Evolutionary conservation across 768 basidiomycete species (phyloP).

Genomic region (Terana coerulea): DNA sequence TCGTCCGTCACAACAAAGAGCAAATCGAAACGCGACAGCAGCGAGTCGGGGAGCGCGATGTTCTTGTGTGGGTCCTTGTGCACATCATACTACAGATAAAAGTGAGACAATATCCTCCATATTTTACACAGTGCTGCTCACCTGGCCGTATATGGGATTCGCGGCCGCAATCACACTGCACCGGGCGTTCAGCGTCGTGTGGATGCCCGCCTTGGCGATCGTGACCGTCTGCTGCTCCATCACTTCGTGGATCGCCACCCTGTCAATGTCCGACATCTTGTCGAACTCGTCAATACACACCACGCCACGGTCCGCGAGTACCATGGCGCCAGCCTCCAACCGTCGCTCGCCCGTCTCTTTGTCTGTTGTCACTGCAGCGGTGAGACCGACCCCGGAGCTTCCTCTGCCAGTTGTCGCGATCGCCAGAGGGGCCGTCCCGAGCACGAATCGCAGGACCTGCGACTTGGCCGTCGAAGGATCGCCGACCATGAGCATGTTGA

Average conservation of each 20-base stretch:
- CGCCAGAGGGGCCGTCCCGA: slow-evolving; percentile 93
- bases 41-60: slow-evolving; percentile 95
- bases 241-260: slow-evolving; percentile 99
- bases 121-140: slow-evolving; percentile 29
- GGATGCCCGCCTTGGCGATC: slow-evolving; percentile 98
- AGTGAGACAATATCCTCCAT: slow-evolving; percentile 10
- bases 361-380: slow-evolving; percentile 97
- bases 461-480: slow-evolving; percentile 99
- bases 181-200: slow-evolving; percentile 95
- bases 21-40: slow-evolving; percentile 97
- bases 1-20: slow-evolving; percentile 98
- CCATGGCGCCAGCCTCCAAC: slow-evolving; percentile 99
- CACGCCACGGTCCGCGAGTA: slow-evolving; percentile 96
- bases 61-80: slow-evolving; percentile 99
- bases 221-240: slow-evolving; percentile 99
- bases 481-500: slow-evolving; percentile 99
- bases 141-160: slow-evolving; percentile 98
- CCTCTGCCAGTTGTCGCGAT: slow-evolving; percentile 98
- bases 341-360: slow-evolving; percentile 96
- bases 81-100: slow-evolving; percentile 82
- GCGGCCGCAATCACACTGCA: slow-evolving; percentile 98
- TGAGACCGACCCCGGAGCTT: slow-evolving; percentile 97
- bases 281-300: slow-evolving; percentile 99
- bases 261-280: slow-evolving; percentile 99
- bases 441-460: slow-evolving; percentile 92